A percentile compares a stretch with the other conserved stretches of the same genome.
Evolutionary conservation across 208 protist species (phyloP).

Genomic region (Willaertia magna): DNA sequence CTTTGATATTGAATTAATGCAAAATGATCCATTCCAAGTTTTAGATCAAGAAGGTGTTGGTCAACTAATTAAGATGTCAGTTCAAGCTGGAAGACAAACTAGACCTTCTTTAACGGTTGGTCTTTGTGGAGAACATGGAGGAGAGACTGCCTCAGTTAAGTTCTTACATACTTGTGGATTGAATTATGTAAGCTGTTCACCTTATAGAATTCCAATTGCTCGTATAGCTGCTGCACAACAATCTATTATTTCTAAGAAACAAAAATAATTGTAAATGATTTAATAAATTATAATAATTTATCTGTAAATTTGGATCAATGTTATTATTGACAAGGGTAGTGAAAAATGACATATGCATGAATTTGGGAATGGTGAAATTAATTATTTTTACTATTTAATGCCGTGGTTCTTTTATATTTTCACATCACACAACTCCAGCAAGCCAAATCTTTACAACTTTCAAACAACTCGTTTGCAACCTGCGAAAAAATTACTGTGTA

Average conservation of each 20-base stretch:
- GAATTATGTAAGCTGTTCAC: slow-evolving; percentile 84
- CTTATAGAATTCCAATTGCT: slow-evolving; percentile 80
- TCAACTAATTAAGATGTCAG: slow-evolving; percentile 64
- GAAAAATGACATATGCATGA: too few species aligned
- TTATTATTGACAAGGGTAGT: too few species aligned
- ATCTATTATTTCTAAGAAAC: not conserved
- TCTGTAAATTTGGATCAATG: too few species aligned
- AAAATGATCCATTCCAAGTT: slow-evolving; percentile 77
- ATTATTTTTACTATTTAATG: too few species aligned
- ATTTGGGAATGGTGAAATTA: too few species aligned
- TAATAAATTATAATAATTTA: too few species aligned
- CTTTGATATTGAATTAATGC: slow-evolving; percentile 68
- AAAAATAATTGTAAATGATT: too few species aligned
- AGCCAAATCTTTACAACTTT: too few species aligned
- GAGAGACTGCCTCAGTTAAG: slow-evolving; percentile 71
- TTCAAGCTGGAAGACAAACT: slow-evolving; percentile 54
- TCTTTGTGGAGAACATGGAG: slow-evolving; percentile 86
- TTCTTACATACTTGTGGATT: slow-evolving; percentile 76
- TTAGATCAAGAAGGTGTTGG: slow-evolving; percentile 81
- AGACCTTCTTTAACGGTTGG: slow-evolving; percentile 67
- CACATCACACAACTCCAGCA: too few species aligned
- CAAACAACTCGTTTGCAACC: too few species aligned
- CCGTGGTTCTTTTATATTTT: too few species aligned
- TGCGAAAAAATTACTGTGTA: too few species aligned
- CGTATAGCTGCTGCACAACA: slow-evolving; percentile 73